These are phyloP conservation scores for Fusarium brachygibbosum DNA, from an alignment of 2,329 filamentous ascomycete species.

Conservation along the genomic window DNA sequence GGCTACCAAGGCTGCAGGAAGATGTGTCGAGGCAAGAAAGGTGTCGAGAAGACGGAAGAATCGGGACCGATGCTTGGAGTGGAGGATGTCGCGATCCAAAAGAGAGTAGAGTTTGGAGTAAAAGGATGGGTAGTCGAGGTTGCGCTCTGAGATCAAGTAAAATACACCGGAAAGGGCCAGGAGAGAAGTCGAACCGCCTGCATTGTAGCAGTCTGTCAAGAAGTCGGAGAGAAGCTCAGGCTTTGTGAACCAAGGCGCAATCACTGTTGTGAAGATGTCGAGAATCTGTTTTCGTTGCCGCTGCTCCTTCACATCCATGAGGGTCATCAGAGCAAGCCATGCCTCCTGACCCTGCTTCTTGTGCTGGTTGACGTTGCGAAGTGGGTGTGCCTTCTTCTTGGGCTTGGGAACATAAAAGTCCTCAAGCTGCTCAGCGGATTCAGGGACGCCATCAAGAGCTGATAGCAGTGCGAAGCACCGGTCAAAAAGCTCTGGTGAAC, in stretches of 20 bases:
- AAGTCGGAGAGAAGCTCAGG: conserved; percentile 96
- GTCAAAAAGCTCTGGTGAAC: conserved; percentile 59
- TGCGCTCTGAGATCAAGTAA: conserved; percentile 92
- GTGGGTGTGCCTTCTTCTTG: conserved; percentile 74
- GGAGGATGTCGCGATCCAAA: conserved; percentile 85
- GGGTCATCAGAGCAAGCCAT: conserved; percentile 83
- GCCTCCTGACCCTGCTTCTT: conserved; percentile 86
- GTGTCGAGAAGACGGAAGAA: conserved; percentile 94
- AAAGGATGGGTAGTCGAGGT: conserved; percentile 95
- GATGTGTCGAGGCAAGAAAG: conserved; percentile 90
- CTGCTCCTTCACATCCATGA: conserved; percentile 76
- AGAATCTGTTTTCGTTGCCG: conserved; percentile 87
- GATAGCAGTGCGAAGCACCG: conserved; percentile 73
- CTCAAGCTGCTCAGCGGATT: conserved; percentile 73
- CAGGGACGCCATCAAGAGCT: conserved; percentile 78
- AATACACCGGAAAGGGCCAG: conserved; percentile 93
- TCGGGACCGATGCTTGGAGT: conserved; percentile 92
- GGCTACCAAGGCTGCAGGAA: conserved; percentile 89
- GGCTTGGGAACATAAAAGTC: conserved; percentile 76
- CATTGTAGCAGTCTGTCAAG: conserved; percentile 91
- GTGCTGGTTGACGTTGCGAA: conserved; percentile 76
- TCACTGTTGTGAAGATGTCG: conserved; percentile 78
- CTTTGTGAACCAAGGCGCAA: conserved; percentile 90
- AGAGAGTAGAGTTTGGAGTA: conserved; percentile 95
- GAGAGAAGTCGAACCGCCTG: conserved; percentile 87